phyloP scores from a whole-genome alignment of 306 rosid genomes.

The Urtica urens region DNA sequence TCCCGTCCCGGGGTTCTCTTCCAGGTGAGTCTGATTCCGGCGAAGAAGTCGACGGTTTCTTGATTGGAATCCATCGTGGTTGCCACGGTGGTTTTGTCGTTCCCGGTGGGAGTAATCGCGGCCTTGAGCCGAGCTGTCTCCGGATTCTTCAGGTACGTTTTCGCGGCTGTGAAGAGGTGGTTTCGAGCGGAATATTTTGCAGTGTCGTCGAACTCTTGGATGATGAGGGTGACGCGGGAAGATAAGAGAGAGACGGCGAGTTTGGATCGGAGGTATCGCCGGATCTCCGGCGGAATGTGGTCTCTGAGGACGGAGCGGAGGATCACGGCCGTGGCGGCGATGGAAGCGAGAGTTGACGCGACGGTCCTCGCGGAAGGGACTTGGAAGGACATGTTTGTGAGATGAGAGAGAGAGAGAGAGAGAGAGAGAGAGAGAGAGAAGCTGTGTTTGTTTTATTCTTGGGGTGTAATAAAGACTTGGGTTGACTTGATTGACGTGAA shows the following conservation, averaged over 20 bases:
- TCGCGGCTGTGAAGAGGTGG: conserved; percentile 25
- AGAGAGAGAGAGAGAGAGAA: neutral
- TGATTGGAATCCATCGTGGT: conserved; percentile 12
- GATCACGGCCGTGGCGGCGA: conserved; percentile 23
- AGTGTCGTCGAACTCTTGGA: conserved; percentile 25
- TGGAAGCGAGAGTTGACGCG: conserved; percentile 22
- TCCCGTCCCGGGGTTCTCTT: conserved; percentile 8
- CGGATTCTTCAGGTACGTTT: conserved; percentile 18
- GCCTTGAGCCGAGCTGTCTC: conserved; percentile 17
- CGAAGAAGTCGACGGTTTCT: conserved; percentile 22
- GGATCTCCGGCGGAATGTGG: conserved; percentile 20
- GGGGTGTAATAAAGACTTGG: too few species aligned
- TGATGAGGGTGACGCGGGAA: conserved; percentile 18
- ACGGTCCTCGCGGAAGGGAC: conserved; percentile 20
- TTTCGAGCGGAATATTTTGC: conserved; percentile 14
- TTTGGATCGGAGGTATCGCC: conserved; percentile 10
- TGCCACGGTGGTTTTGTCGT: conserved; percentile 10
- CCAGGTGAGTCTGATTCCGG: conserved; percentile 18
- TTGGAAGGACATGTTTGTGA: too few species aligned
- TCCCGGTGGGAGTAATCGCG: conserved; percentile 12
- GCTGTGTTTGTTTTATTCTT: too few species aligned
- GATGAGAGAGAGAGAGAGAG: too few species aligned
- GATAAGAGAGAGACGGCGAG: conserved; percentile 11
- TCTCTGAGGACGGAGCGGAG: conserved; percentile 23
- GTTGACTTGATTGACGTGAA: too few species aligned